These are phyloP conservation scores for Alternaria hordeiaustralica DNA, from an alignment of 2,329 filamentous ascomycete genomes.

Conservation along the genomic window DNA sequence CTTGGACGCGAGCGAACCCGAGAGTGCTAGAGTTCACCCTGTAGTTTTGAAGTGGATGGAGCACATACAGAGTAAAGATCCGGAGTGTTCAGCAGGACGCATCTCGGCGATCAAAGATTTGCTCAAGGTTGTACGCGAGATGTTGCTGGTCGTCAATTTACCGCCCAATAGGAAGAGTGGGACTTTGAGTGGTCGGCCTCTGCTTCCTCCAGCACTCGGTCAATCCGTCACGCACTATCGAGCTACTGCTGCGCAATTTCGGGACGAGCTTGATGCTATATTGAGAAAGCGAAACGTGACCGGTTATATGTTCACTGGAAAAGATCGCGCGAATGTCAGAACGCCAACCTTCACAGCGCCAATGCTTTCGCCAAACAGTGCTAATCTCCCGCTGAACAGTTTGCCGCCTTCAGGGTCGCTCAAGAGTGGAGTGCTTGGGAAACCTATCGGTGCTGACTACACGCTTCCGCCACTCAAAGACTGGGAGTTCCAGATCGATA, in stretches of 20 bases:
- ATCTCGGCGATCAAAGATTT: slow-evolving; percentile 11
- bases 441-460: slow-evolving; percentile 9
- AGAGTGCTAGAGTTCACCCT: neutral
- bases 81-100: neutral
- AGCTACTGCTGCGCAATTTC: slow-evolving; percentile 17
- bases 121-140: slow-evolving; percentile 9
- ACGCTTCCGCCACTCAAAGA: slow-evolving; percentile 7
- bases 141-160: slow-evolving; percentile 12
- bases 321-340: slow-evolving; percentile 2
- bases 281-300: neutral
- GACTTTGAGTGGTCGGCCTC: neutral
- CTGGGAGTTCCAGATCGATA: slow-evolving; percentile 20
- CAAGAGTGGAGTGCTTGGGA: slow-evolving; percentile 2
- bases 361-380: neutral
- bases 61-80: slow-evolving; percentile 1
- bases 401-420: neutral
- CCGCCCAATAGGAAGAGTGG: slow-evolving; percentile 10
- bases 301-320: slow-evolving; percentile 9
- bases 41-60: slow-evolving; percentile 15
- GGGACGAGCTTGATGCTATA: slow-evolving; percentile 14
- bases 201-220: neutral
- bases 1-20: neutral
- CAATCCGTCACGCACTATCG: slow-evolving; percentile 10
- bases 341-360: neutral
- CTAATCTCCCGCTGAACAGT: neutral